These are phyloP conservation scores for Microbotryomycetes sp. DNA, from an alignment of 1,284 basidiomycete species.

Conservation along the genomic window DNA sequence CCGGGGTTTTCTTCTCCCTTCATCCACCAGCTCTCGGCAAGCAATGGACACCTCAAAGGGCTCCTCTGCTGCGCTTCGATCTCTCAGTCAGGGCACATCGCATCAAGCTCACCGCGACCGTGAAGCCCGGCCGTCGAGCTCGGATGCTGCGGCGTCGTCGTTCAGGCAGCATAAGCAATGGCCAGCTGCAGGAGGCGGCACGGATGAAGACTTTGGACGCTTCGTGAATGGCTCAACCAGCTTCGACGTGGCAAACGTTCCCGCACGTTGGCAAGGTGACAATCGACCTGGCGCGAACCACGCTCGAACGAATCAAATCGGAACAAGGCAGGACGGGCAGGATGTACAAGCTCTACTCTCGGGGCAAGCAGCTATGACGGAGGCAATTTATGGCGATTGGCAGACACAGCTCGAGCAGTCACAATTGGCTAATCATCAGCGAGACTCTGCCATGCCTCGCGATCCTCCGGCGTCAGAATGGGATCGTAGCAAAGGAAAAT, in stretches of 20 bases:
- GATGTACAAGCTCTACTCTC: constrained; percentile 6
- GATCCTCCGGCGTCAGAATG: constrained; percentile 10
- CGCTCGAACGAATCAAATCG: not conserved
- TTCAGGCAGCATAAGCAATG: not conserved
- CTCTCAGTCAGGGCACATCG: not conserved
- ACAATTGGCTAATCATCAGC: not conserved
- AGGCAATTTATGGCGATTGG: constrained; percentile 19
- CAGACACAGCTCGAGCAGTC: constrained; percentile 10
- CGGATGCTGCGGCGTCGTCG: not conserved
- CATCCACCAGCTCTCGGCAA: too few species aligned
- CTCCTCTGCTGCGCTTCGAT: not conserved
- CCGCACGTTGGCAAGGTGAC: not conserved
- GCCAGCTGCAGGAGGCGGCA: not conserved
- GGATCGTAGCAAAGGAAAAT: constrained; percentile 2
- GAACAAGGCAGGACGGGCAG: constrained; percentile 3
- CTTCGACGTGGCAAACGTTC: not conserved
- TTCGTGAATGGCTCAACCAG: not conserved
- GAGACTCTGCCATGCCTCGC: constrained; percentile 2
- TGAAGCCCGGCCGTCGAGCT: not conserved
- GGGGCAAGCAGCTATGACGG: not conserved
- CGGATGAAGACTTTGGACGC: constrained; percentile 15
- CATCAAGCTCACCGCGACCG: not conserved
- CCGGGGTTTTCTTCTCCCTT: too few species aligned
- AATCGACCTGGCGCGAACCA: not conserved
- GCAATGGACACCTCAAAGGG: not conserved